phyloP scores from a whole-genome alignment of 345 rosid species.

The Erodium maritimum region DNA sequence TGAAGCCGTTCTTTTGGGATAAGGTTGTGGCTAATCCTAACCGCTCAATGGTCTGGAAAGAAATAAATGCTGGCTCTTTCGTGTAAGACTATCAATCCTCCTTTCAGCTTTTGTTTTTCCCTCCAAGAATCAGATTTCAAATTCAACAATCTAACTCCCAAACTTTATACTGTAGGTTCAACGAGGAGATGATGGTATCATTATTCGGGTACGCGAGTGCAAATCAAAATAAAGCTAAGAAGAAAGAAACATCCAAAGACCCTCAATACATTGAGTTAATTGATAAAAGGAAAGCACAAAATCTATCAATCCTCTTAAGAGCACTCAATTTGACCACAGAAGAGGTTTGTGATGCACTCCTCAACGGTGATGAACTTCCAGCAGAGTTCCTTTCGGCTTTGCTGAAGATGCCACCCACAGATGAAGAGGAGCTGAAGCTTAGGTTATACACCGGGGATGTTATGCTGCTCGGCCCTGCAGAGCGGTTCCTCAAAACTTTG shows the following conservation, averaged over 20 bases:
- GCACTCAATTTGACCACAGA: slow-evolving; percentile 75
- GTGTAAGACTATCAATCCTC: slow-evolving; percentile 44
- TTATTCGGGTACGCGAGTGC: slow-evolving; percentile 54
- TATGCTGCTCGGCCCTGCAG: slow-evolving; percentile 72
- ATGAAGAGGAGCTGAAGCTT: slow-evolving; percentile 89
- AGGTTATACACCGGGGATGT: slow-evolving; percentile 62
- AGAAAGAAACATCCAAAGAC: slow-evolving; percentile 34
- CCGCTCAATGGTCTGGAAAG: slow-evolving; percentile 94
- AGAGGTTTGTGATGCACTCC: slow-evolving; percentile 68
- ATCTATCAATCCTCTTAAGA: slow-evolving; percentile 77
- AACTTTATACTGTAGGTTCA: slow-evolving; percentile 46
- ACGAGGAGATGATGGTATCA: slow-evolving; percentile 85
- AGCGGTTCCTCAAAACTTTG: slow-evolving; percentile 67
- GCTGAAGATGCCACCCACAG: slow-evolving; percentile 71
- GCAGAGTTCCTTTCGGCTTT: slow-evolving; percentile 62
- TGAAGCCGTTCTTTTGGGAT: slow-evolving; percentile 98
- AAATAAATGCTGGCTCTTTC: slow-evolving; percentile 87
- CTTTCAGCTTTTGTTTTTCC: neutral
- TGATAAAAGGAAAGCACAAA: slow-evolving; percentile 79
- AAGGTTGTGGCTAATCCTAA: slow-evolving; percentile 72
- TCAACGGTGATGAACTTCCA: slow-evolving; percentile 87
- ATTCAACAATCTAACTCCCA: neutral
- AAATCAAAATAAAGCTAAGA: slow-evolving; percentile 29
- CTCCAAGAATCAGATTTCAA: neutral
- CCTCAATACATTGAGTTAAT: slow-evolving; percentile 65